Evolutionary conservation across 306 rosid species (phyloP), one percentile per base, ranked within the genome.

Genomic region (Cucurbita moschata): DNA sequence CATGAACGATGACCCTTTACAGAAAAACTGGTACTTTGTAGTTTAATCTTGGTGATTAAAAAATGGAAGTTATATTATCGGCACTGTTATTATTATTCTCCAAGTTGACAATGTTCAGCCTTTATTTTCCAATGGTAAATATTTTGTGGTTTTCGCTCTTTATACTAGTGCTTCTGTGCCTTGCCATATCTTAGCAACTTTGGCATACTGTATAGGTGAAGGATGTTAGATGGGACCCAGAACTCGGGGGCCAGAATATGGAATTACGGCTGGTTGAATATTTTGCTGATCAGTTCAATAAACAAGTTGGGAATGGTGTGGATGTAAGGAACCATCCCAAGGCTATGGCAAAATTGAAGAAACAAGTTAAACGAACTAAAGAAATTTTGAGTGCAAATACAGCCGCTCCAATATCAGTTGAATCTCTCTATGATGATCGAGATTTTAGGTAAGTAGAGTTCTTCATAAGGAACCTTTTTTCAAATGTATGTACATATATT

Each of bases 331-430:
- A 75, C 43, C 86, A 87, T 66, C 89, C 97, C 23, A 94, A 94
- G 87, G 96, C 96, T 40, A 94, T 94, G 96, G 99, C 97, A 64
- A 94, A 94, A 77, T 82, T 94, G 83, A 94, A 91, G 95, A 94
- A 94, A 76, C 97, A 94, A 86, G 99, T 94, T 67, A 94, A 94
- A 66, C 86, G 99, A 42, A 90, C 97, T 55, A 94, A 94, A 82
- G 99, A 94, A 88, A 94, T 94, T 79, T 89, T 94, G 37, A 94
- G 99, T 47, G 99, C 99, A 43, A 94, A 94, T 81, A 91, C 97
- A 2, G 83, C 77, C 12, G 99, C 99, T 65, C 99, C 97, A 73
- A 91, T 94, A 79, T 91, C 99, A 35, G 97, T 94, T 78, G 99
- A 94, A 82, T 94, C 99, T 9, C 88, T 94, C 70, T 88, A 85